phyloP scores from a whole-genome alignment of 2,329 filamentous ascomycete species.

The Pestalotiopsis sp. region DNA sequence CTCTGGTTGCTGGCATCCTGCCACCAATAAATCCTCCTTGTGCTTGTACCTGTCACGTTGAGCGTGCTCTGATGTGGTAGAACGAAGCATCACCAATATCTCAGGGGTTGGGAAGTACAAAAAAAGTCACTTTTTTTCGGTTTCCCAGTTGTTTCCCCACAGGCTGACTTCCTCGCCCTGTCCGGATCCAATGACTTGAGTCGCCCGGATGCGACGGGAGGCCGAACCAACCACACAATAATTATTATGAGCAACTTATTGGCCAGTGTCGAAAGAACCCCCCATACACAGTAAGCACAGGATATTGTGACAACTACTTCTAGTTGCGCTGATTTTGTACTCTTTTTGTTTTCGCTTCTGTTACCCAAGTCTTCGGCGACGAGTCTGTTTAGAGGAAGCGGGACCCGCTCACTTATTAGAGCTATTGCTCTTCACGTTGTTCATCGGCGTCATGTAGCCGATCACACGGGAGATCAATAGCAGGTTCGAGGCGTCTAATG shows the following conservation, averaged over 20 bases:
- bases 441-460: not conserved
- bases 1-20: not conserved
- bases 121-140: not conserved
- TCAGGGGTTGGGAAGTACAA: not conserved
- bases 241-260: not conserved
- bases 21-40: not conserved
- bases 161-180: not conserved
- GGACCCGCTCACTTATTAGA: not conserved
- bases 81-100: conserved; percentile 1
- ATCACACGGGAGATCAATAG: not conserved
- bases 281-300: not conserved
- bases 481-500: not conserved
- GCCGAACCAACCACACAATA: conserved; percentile 7
- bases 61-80: not conserved
- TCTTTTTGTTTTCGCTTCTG: not conserved
- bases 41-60: not conserved
- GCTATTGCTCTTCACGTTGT: not conserved
- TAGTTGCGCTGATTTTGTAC: not conserved
- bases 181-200: conserved; percentile 1
- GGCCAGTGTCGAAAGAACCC: not conserved
- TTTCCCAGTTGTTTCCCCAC: not conserved
- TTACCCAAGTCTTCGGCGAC: no score
- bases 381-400: not conserved
- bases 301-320: not conserved
- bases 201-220: conserved; percentile 11